Conservation (phyloP, 2,329 filamentous ascomycete genomes). For the Emydomyces testavorans region DNA sequence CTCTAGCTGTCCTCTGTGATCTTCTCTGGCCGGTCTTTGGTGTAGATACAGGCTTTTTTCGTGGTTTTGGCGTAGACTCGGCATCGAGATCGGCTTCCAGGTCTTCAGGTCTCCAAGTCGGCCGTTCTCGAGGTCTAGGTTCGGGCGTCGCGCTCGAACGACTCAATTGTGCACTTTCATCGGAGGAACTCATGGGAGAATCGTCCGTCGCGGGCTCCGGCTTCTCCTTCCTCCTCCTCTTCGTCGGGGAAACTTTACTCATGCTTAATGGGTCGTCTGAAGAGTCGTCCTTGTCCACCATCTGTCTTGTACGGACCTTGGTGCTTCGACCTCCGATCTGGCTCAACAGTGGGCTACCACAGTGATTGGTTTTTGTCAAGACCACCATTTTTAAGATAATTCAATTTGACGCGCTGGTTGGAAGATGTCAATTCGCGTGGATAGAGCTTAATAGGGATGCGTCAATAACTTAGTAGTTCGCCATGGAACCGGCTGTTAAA, state of each 20-base stretch:
- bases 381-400: constrained; percentile 6
- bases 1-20: neutral
- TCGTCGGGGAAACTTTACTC: neutral
- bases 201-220: constrained; percentile 26
- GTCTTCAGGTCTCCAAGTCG: neutral
- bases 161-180: constrained; percentile 21
- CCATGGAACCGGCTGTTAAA: too few species aligned
- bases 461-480: too few species aligned
- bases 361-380: constrained; percentile 17
- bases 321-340: constrained; percentile 13
- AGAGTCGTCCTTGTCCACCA: constrained; percentile 2
- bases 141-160: constrained; percentile 7
- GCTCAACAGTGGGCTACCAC: constrained; percentile 19
- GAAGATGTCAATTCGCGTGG: neutral
- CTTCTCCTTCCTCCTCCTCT: constrained; percentile 11
- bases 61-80: constrained; percentile 2
- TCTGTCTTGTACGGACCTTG: constrained; percentile 1
- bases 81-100: neutral
- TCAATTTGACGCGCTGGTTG: constrained; percentile 18
- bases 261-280: constrained; percentile 9
- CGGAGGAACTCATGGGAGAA: constrained; percentile 27
- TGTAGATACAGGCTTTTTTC: neutral
- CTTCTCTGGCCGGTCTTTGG: neutral
- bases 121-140: neutral
- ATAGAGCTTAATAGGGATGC: too few species aligned